Evolutionary conservation across 2,329 filamentous ascomycete genomes (phyloP).

Genomic region (Magnaporthiopsis poae): DNA sequence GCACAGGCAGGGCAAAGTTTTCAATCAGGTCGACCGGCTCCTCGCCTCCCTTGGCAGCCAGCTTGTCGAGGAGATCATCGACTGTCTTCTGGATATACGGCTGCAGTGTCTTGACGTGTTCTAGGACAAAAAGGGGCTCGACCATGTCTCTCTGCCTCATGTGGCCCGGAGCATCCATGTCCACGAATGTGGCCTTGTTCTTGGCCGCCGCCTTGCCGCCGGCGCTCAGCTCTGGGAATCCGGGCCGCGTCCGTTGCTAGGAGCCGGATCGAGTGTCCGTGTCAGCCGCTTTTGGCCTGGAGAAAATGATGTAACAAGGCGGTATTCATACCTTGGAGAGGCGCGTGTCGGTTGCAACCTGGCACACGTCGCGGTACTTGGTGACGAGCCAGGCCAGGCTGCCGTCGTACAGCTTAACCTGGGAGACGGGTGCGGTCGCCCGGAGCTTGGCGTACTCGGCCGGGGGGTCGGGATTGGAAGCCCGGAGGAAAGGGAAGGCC

Average conservation of each 20-base stretch:
- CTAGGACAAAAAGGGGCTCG: constrained; percentile 30
- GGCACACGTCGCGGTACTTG: constrained; percentile 37
- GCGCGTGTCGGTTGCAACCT: constrained; percentile 33
- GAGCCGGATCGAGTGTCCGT: too few species aligned
- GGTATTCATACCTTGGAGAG: constrained; percentile 33
- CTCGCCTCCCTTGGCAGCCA: constrained; percentile 27
- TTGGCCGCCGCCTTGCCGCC: constrained; percentile 39
- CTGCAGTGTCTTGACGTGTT: constrained; percentile 28
- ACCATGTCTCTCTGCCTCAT: constrained; percentile 38
- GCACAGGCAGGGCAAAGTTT: constrained; percentile 36
- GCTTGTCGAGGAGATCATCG: constrained; percentile 29
- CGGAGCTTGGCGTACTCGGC: constrained; percentile 34
- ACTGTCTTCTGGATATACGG: constrained; percentile 38
- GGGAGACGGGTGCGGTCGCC: constrained; percentile 32
- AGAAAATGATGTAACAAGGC: too few species aligned
- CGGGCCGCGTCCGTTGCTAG: constrained; percentile 21
- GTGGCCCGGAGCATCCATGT: constrained; percentile 40
- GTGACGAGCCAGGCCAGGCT: constrained; percentile 36
- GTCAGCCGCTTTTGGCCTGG: too few species aligned
- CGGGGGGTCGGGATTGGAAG: constrained; percentile 29
- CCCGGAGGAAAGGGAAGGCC: constrained; percentile 30
- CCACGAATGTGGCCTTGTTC: constrained; percentile 39
- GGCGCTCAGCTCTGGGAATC: constrained; percentile 37
- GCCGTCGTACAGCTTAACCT: constrained; percentile 37
- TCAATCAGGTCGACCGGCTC: constrained; percentile 35